A percentile compares a stretch with the other conserved stretches of the same genome.
These are phyloP conservation scores for Colletotrichum filicis DNA, from an alignment of 2,329 filamentous ascomycete species.

Conservation along the genomic window DNA sequence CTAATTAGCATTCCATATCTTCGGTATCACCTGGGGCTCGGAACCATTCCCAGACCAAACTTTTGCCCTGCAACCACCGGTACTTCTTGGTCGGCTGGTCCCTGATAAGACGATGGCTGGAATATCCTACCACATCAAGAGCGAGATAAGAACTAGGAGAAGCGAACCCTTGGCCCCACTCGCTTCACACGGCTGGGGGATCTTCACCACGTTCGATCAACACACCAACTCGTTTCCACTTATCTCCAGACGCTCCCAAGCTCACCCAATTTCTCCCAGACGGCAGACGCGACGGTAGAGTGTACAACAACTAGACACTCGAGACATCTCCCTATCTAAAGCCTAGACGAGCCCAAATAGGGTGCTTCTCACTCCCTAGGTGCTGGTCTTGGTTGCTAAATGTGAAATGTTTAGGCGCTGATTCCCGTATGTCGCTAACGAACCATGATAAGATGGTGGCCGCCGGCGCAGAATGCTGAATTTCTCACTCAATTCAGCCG, in stretches of 20 bases:
- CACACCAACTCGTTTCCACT: slow-evolving; percentile 15
- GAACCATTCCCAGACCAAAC: neutral
- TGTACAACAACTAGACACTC: no score
- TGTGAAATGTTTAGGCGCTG: neutral
- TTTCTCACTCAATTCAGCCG: neutral
- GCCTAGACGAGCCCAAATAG: neutral
- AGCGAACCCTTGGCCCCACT: slow-evolving; percentile 15
- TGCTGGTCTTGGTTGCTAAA: neutral
- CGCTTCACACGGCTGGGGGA: slow-evolving; percentile 16
- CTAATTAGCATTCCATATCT: neutral
- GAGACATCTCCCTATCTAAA: neutral
- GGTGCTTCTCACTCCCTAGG: neutral
- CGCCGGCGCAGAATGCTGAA: neutral
- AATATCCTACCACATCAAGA: neutral
- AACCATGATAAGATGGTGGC: neutral
- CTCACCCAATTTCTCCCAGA: neutral
- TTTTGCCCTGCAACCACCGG: slow-evolving; percentile 10
- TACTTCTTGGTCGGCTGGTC: neutral
- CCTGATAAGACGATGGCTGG: slow-evolving; percentile 13
- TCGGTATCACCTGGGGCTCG: neutral
- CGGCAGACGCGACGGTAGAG: neutral
- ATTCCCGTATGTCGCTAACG: neutral
- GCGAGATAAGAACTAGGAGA: slow-evolving; percentile 17
- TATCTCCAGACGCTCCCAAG: neutral
- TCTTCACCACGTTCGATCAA: neutral